A percentile compares a stretch with the other conserved stretches of the same genome.
phyloP scores from a whole-genome alignment of 495 filamentous ascomycete genomes.

The Glarea lozoyensis region DNA sequence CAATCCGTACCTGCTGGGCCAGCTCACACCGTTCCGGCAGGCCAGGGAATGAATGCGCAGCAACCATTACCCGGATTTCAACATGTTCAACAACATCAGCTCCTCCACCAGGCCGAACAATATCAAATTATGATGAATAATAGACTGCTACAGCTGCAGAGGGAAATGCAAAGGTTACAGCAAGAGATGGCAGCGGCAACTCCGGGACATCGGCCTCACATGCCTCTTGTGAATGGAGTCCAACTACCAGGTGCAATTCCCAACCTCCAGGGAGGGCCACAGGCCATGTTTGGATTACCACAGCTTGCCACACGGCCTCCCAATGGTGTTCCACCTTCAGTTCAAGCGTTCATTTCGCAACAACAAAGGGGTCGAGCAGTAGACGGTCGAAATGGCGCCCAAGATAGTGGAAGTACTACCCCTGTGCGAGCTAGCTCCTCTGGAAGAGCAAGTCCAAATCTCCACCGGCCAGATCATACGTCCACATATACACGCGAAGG shows the following conservation, averaged over 20 bases:
- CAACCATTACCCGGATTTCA: conserved; percentile 20
- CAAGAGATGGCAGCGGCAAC: conserved; percentile 14
- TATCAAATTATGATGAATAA: conserved; percentile 12
- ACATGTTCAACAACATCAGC: conserved; percentile 13
- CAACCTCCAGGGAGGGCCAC: not conserved
- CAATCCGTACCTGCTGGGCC: conserved; percentile 10
- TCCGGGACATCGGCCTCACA: conserved; percentile 7
- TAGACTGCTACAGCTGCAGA: conserved; percentile 16
- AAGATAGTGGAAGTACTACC: conserved; percentile 9
- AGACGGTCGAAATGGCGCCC: too few species aligned
- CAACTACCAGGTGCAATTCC: conserved; percentile 4
- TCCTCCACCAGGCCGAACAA: conserved; percentile 13
- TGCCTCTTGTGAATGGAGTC: not conserved
- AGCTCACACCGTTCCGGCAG: conserved; percentile 8
- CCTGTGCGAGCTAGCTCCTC: conserved; percentile 6
- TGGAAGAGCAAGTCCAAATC: conserved; percentile 20
- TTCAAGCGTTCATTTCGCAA: conserved; percentile 30
- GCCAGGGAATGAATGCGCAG: conserved; percentile 17
- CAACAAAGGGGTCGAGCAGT: too few species aligned
- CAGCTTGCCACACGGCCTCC: conserved; percentile 13
- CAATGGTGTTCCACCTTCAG: conserved; percentile 21
- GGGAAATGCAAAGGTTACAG: conserved; percentile 17
- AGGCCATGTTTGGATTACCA: conserved; percentile 7
- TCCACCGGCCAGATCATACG: conserved; percentile 25
- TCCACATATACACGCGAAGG: conserved; percentile 28